These are phyloP conservation scores for Penicillium sp. DNA, from an alignment of 2,329 filamentous ascomycete species.

Conservation along the genomic window DNA sequence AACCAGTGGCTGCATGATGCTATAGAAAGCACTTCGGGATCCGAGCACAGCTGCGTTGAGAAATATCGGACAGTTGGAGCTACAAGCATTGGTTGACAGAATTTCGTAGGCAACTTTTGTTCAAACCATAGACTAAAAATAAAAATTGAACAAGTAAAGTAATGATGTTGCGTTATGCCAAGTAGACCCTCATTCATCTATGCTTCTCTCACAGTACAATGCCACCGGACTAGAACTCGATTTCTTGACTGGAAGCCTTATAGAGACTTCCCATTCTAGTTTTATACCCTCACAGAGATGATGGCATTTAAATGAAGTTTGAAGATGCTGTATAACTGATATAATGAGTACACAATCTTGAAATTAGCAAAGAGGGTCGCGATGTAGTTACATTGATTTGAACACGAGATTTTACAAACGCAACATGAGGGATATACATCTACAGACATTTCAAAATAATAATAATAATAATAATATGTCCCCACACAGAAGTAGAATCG, in stretches of 20 bases:
- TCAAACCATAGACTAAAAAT: not conserved
- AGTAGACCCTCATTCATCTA: not conserved
- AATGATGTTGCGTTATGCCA: not conserved
- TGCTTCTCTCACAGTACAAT: not conserved
- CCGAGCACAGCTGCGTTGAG: not conserved
- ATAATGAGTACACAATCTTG: not conserved
- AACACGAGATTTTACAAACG: not conserved
- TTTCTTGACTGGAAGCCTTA: not conserved
- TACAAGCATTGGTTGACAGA: not conserved
- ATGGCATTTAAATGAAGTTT: not conserved
- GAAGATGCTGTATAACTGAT: not conserved
- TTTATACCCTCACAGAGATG: not conserved
- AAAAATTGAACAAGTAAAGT: not conserved
- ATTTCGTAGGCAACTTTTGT: not conserved
- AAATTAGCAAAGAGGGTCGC: not conserved
- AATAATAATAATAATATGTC: not conserved
- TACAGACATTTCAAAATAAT: not conserved
- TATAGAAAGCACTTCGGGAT: not conserved
- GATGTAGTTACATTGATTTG: not conserved
- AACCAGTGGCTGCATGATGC: too few species aligned
- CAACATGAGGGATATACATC: not conserved
- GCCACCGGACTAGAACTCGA: not conserved
- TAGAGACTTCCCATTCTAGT: not conserved
- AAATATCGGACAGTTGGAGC: not conserved
- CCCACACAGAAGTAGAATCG: not conserved